phyloP scores from a whole-genome alignment of 2,329 filamentous ascomycete species.

The Incumbomyces delicatus region DNA sequence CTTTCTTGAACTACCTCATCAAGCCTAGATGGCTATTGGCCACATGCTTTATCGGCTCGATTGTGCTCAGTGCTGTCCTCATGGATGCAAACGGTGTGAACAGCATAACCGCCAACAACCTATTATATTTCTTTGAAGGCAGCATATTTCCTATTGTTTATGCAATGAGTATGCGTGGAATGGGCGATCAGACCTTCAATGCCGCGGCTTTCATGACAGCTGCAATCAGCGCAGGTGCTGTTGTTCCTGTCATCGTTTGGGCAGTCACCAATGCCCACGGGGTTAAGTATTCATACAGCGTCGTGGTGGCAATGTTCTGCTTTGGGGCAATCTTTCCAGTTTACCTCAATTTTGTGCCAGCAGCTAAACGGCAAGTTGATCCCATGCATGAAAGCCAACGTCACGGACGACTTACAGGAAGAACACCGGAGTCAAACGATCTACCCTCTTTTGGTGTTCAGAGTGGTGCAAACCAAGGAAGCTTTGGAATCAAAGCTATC shows the following conservation, averaged over 20 bases:
- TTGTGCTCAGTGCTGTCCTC: constrained; percentile 42
- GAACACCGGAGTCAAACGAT: not conserved
- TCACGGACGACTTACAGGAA: constrained; percentile 1
- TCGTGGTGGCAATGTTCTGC: constrained; percentile 44
- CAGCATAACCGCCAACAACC: constrained; percentile 39
- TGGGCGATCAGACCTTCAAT: constrained; percentile 49
- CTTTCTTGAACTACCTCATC: constrained; percentile 43
- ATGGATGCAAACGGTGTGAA: constrained; percentile 39
- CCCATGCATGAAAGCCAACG: constrained; percentile 29
- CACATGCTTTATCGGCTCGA: constrained; percentile 42
- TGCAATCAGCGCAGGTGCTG: constrained; percentile 44
- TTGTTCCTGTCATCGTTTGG: constrained; percentile 44
- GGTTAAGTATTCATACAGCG: constrained; percentile 41
- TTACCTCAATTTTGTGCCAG: constrained; percentile 41
- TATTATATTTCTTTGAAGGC: constrained; percentile 52
- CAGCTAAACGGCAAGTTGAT: constrained; percentile 42
- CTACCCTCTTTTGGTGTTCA: not conserved
- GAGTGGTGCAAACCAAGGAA: not conserved
- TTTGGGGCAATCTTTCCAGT: constrained; percentile 45
- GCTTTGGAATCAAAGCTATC: not conserved
- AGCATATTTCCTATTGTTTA: constrained; percentile 52
- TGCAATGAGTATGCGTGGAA: constrained; percentile 47
- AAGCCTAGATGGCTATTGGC: constrained; percentile 51
- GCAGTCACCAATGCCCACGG: constrained; percentile 32
- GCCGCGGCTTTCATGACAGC: constrained; percentile 45